phyloP scores from a whole-genome alignment of 2,329 filamentous ascomycete species.

The Sporothrix brunneoviolacea region DNA sequence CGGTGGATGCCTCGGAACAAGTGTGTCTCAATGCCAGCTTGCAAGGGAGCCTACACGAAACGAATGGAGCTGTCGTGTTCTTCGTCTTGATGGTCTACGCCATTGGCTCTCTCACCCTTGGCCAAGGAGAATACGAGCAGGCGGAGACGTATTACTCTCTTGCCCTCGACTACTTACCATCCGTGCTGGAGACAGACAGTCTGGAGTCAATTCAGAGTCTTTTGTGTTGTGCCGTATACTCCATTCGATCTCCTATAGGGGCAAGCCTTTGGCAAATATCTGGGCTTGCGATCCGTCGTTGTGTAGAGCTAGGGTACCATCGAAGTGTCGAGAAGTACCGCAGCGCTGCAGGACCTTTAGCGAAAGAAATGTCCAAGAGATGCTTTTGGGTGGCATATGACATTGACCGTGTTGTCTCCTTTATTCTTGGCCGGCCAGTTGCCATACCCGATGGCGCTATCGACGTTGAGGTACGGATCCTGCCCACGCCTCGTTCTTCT shows the following conservation, averaged over 20 bases:
- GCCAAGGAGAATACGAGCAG: background rate
- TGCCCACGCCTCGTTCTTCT: no score
- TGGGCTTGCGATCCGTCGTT: background rate
- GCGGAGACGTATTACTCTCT: slow-evolving; percentile 2
- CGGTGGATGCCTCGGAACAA: slow-evolving; percentile 8
- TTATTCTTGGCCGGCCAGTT: slow-evolving; percentile 24
- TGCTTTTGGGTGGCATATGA: slow-evolving; percentile 25
- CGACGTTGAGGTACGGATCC: no score
- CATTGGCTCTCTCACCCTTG: background rate
- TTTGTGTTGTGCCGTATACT: slow-evolving; percentile 5
- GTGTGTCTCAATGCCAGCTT: no score
- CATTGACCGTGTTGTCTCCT: slow-evolving; percentile 21
- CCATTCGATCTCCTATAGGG: background rate
- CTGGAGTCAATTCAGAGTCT: slow-evolving; percentile 2
- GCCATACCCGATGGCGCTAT: no score
- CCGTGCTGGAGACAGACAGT: slow-evolving; percentile 1
- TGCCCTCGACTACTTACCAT: background rate
- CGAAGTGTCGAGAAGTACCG: slow-evolving; percentile 2
- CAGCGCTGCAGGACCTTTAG: slow-evolving; percentile 10
- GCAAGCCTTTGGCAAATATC: slow-evolving; percentile 5
- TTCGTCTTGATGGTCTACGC: no score
- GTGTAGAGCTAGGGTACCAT: slow-evolving; percentile 3
- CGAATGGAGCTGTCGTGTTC: no score
- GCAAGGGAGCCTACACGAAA: no score
- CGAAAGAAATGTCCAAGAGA: slow-evolving; percentile 22